Base-by-base conservation (phyloP, 2,329 filamentous ascomycete species). In the Microdochium bolleyi region DNA sequence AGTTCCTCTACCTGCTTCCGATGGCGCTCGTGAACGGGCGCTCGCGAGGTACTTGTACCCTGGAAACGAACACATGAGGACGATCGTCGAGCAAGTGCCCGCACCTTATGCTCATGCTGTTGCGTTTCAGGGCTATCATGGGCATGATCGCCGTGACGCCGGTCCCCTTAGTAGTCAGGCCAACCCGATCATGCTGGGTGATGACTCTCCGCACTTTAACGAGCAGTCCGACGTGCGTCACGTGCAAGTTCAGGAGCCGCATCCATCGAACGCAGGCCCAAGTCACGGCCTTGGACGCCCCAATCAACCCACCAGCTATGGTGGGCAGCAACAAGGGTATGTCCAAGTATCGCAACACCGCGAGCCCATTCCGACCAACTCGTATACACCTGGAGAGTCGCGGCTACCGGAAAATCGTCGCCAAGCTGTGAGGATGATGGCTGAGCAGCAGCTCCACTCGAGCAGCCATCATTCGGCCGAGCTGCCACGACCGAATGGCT, bases 181-280 rank as follows among this genome's bases (percentile, higher is more conserved):
- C 48, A 51, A 62, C 52, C 62, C 61, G 9, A 56, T 62, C 48
- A 24, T 61, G 34, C 50, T 62, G 48, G 56, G 57, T 53, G 56
- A 58, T 48, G 55, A 58, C 21, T 21, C n/a, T 19, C 41, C 46
- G 49, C 53, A 53, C 37, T 58, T 53, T 41, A 55, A 57, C 52
- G 61, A 56, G 51, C 60, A 56, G 53, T 54, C 61, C 49, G 53
- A 60, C 24, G 61, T 19, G 7, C 41, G 13, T 19, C 22, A 61
- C 54, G 50, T 61, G 46, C 62, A 56, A 53, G 54, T 56, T 14
- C 52, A 44, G 14, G 48, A 49, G 7, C 32, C 48, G 8, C n/a
- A 46, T 11, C 5, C 41, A 4, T 21, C 19, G 41, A 46, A 13
- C 19, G 9, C 13, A 7, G 41, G 5, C 16, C 13, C 14, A 21